Evolutionary conservation across 768 basidiomycete genomes (phyloP), one percentile per base, ranked within the genome.

Genomic region (Termitomyces sp.): DNA sequence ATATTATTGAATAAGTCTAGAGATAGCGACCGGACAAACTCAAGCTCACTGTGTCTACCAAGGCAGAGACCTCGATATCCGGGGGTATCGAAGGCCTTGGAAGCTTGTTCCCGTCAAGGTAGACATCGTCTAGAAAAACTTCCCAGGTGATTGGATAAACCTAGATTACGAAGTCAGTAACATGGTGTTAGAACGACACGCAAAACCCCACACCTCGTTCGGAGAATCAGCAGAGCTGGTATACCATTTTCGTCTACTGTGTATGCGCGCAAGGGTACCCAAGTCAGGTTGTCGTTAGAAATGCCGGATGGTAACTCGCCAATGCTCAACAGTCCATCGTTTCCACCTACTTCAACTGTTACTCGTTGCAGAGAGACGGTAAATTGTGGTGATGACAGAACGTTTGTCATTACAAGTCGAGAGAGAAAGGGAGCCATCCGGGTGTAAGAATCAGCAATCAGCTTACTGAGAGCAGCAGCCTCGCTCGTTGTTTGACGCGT

Each of bases 71-170:
- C 1, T 76, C 68, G 60, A 88, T 83, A 4, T 68, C 69, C 0
- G 80, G 66, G 1, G 81, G 76, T 11, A 85, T 67, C 13, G 69
- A 73, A 2, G 89, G 89, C 37, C 75, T 77, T 6, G 83, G 79
- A n/a, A 91, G 72, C 63, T 73, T 76, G 60, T 76, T 66, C 13
- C 86, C 88, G 62, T 91, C 86, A 36, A 93, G 77, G 67, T 77
- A 91, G 6, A 91, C 86, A 57, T 84, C 84, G 55, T 90, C 89
- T 7, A 92, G 59, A 30, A 80, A 76, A 6, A 90, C 73, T 68
- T 92, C 90, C 90, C 90, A 91, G 12, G 84, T 77, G 30, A 87
- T 74, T 1, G 85, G 83, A 67, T 87, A 87, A 13, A 71, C 69
- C 85, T 85, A 63, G n/a, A 22, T 34, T 12, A 50, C 36, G 39